These are phyloP conservation scores for Neurospora sp. DNA, from an alignment of 495 filamentous ascomycete species.

Conservation along the genomic window DNA sequence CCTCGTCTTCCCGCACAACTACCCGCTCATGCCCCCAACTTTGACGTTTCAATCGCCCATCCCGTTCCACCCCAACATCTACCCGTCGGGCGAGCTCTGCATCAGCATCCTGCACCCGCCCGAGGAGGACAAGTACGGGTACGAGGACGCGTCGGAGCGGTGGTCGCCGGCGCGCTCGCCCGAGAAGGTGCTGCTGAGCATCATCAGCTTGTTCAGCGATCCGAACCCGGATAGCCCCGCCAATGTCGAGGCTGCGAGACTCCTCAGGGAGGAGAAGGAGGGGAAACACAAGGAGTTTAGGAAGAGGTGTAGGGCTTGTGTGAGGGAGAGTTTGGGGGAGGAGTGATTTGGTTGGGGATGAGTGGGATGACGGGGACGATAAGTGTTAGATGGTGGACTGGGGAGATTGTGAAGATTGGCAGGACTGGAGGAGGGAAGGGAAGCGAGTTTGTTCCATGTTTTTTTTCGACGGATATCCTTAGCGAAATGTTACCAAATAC, in stretches of 20 bases:
- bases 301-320: slow-evolving; percentile 64
- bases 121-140: slow-evolving; percentile 91
- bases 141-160: slow-evolving; percentile 82
- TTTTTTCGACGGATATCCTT: background rate
- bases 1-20: slow-evolving; percentile 69
- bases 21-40: slow-evolving; percentile 83
- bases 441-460: background rate
- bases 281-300: slow-evolving; percentile 56
- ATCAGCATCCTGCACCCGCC: slow-evolving; percentile 96
- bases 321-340: slow-evolving; percentile 76
- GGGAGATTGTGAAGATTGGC: background rate
- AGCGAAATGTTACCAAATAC: background rate
- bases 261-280: slow-evolving; percentile 75
- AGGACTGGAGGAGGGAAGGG: background rate
- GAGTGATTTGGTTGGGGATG: slow-evolving; percentile 28
- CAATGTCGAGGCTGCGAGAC: slow-evolving; percentile 80
- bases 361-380: background rate
- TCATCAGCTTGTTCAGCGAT: slow-evolving; percentile 85
- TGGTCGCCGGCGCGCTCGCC: slow-evolving; percentile 98
- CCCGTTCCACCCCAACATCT: slow-evolving; percentile 92
- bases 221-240: slow-evolving; percentile 95
- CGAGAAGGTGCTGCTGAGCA: slow-evolving; percentile 85
- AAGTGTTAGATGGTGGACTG: background rate
- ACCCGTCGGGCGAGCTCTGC: slow-evolving; percentile 81
- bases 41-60: slow-evolving; percentile 83